phyloP scores from a whole-genome alignment of 441 rosid genomes.

The Breynia disticha region DNA sequence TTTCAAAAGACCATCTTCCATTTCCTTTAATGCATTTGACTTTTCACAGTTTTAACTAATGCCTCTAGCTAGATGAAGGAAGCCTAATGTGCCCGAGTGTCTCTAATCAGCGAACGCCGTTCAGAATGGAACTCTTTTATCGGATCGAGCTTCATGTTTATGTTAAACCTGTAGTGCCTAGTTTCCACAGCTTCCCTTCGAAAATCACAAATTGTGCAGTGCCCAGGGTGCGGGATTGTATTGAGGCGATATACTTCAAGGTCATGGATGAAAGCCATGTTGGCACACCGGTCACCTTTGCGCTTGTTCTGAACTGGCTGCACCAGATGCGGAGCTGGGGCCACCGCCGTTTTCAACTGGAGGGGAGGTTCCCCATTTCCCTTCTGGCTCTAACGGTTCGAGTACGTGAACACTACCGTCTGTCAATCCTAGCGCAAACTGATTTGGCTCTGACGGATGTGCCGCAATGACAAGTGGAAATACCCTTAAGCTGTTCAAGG shows the following conservation, averaged over 20 bases:
- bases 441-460: slow-evolving; percentile 69
- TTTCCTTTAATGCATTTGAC: slow-evolving; percentile 4
- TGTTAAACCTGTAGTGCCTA: slow-evolving; percentile 17
- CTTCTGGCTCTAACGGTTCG: slow-evolving; percentile 64
- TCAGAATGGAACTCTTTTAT: slow-evolving; percentile 1
- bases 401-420: slow-evolving; percentile 66
- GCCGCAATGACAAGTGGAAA: slow-evolving; percentile 72
- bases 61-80: slow-evolving; percentile 9
- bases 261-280: slow-evolving; percentile 13
- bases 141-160: slow-evolving; percentile 8
- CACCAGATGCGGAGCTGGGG: slow-evolving; percentile 34
- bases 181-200: slow-evolving; percentile 27
- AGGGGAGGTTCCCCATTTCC: slow-evolving; percentile 71
- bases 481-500: slow-evolving; percentile 49
- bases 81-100: slow-evolving; percentile 13
- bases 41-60: slow-evolving; percentile 17
- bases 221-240: slow-evolving; percentile 22
- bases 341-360: slow-evolving; percentile 53
- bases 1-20: slow-evolving; percentile 10
- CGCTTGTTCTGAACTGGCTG: slow-evolving; percentile 41
- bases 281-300: slow-evolving; percentile 31
- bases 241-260: background rate
- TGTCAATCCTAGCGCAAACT: slow-evolving; percentile 68
- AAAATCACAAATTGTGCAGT: slow-evolving; percentile 20
- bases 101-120: too few species aligned